Base-by-base conservation (phyloP, 495 filamentous ascomycete genomes). In the Xeromyces bisporus region DNA sequence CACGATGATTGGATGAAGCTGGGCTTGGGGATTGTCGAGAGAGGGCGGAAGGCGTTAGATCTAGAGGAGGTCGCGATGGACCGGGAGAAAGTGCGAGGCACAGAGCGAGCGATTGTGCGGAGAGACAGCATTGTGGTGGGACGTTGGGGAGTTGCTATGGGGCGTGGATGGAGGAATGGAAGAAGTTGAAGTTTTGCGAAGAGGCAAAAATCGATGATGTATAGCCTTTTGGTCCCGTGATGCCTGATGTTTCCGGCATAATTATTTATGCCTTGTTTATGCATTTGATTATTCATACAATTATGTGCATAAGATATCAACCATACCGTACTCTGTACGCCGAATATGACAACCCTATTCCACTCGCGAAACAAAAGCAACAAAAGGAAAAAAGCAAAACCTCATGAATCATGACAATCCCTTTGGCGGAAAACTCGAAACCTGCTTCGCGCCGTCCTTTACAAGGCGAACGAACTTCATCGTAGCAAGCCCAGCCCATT, bases 101-200 rank as follows among this genome's bases (percentile, higher is more conserved):
- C 67, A 12, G 79, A 69, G 47, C 80, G 79, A 41, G 74, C 64
- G 32, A 80, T 48, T 35, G 68, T 60, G 50, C 81, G 73, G 27
- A 89, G 59, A 31, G 80, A 83, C 50, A 84, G 55, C 82, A 87
- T 89, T 45, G 44, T 78, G 66, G 15, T 16, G 15, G 20, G 13
- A 15, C 13, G 15, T 28, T 23, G 30, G 28, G 26, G 6, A 30
- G 28, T 13, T 32, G 29, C 34, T 26, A 35, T 40, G 38, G 41
- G 26, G 33, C 15, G 28, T 27, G 23, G 28, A 33, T 38, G 36
- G 32, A 31, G 32, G 33, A 40, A 29, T 35, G 42, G 37, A 36
- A 44, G 5, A 28, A 28, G 10, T 11, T 11, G 15, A 31, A 31
- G 27, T 29, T 41, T 38, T 31, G 38, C 37, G 36, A n/a, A 37